These are phyloP conservation scores for Aquanectria penicillioides DNA, from an alignment of 2,329 filamentous ascomycete species.

Conservation along the genomic window DNA sequence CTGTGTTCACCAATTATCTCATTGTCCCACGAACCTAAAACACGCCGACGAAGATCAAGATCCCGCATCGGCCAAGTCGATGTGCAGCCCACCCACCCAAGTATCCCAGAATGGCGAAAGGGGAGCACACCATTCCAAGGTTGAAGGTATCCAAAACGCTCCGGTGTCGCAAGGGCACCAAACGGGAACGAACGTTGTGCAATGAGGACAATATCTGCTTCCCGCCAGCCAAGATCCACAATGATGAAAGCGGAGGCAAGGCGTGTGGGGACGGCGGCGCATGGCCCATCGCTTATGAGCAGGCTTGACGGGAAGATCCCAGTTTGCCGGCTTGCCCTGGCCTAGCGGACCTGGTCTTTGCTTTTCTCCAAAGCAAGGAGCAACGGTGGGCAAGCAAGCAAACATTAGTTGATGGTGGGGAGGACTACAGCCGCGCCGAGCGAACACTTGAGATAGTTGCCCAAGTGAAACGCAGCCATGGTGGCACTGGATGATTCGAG, in stretches of 20 bases:
- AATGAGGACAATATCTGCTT: not conserved
- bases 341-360: constrained; percentile 9
- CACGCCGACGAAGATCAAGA: too few relatives aligned
- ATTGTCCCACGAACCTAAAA: not conserved
- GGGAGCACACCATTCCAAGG: not conserved
- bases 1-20: not conserved
- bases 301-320: constrained; percentile 19
- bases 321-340: constrained; percentile 10
- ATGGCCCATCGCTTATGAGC: constrained; percentile 1
- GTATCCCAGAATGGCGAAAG: not conserved
- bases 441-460: constrained; percentile 26
- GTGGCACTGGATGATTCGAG: constrained; percentile 26
- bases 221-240: not conserved
- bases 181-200: not conserved
- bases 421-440: constrained; percentile 29
- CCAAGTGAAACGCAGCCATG: constrained; percentile 23
- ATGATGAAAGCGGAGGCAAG: not conserved
- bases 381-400: constrained; percentile 15
- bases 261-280: constrained; percentile 9
- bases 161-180: constrained; percentile 17
- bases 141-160: constrained; percentile 9
- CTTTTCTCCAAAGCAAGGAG: constrained; percentile 25
- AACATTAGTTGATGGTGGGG: constrained; percentile 17
- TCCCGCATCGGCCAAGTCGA: not conserved
- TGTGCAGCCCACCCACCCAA: not conserved